Base-by-base conservation (phyloP, 495 filamentous ascomycete species). In the Penicillium coprophilum region DNA sequence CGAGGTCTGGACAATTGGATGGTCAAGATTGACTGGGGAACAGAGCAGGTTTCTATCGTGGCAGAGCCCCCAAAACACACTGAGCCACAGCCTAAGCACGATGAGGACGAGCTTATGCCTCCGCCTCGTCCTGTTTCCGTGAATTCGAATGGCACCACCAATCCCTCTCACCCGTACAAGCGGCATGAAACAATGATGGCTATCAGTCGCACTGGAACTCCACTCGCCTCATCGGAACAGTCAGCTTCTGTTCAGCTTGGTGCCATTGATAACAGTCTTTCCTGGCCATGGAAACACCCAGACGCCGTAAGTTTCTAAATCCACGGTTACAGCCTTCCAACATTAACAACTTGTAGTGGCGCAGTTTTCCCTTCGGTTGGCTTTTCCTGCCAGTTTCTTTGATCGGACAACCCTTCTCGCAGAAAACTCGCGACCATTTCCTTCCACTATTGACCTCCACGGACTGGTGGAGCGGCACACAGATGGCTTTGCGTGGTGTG, bases 231-330 rank as follows among this genome's bases (percentile, higher is more conserved):
- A 12, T 59, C 62, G 5, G 75, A 78, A 19, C 69, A 72, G 40
- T 80, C 77, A 23, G 82, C 81, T 12, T 83, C 88, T 34, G 85
- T 96, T 32, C 80, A 85, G 12, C 81, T 98, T 56, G 94, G 94
- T 23, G 94, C 94, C 52, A 98, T 98, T 61, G 94, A 98, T 69
- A 98, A 98, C 69, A 96, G 92, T 62, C 66, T 98, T 50, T 97
- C 94, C 8, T 98, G 95, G 90, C 94, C 94, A 10, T 98, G 94
- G 94, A 98, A 98, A 70, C 94, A 98, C 63, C 94, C 94, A 1
- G 94, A 98, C 77, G 92, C 94, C 48, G 84, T 87, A 79, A 70
- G 83, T 74, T 19, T 17, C 12, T 23, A 30, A 6, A 5, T 43
- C 15, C 6, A 3, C 20, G 4, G 34, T 13, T 21, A 10, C 30